phyloP scores from a whole-genome alignment of 208 protist genomes.

The Crithidia acanthocephali region DNA sequence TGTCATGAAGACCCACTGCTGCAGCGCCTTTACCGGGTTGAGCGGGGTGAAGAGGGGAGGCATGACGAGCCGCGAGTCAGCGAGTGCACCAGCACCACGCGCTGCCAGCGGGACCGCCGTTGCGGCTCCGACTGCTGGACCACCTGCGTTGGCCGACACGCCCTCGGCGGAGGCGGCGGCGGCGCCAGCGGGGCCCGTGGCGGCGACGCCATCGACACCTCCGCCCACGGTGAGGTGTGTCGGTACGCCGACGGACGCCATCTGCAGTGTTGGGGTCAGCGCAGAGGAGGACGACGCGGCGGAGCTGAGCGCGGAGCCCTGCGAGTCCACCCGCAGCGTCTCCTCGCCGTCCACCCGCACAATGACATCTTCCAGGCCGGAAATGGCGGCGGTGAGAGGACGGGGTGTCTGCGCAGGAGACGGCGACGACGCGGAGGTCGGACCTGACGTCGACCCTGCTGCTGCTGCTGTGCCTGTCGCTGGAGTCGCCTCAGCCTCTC shows the following conservation, averaged over 20 bases:
- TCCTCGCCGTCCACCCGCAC: slow-evolving; percentile 3
- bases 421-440: background rate
- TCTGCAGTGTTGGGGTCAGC: slow-evolving; percentile 11
- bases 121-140: background rate
- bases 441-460: background rate
- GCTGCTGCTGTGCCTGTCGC: too few species aligned
- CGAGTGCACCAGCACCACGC: background rate
- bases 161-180: background rate
- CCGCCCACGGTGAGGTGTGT: background rate
- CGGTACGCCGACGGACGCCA: background rate
- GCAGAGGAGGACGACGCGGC: background rate
- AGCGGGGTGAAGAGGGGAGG: slow-evolving; percentile 18
- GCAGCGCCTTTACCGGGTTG: slow-evolving; percentile 27
- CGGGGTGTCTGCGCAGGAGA: background rate
- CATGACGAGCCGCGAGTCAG: background rate
- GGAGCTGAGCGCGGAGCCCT: slow-evolving; percentile 9
- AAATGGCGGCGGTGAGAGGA: background rate
- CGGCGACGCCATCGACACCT: background rate
- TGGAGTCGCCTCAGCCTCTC: too few species aligned
- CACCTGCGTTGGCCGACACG: background rate
- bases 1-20: slow-evolving; percentile 36
- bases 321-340: background rate
- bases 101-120: background rate
- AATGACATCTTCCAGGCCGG: slow-evolving; percentile 10
- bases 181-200: background rate